Percentiles rank a stretch among this genome's conserved stretches.
These are phyloP conservation scores for Porcisia deanei DNA, from an alignment of 208 protist species.

Conservation along the genomic window DNA sequence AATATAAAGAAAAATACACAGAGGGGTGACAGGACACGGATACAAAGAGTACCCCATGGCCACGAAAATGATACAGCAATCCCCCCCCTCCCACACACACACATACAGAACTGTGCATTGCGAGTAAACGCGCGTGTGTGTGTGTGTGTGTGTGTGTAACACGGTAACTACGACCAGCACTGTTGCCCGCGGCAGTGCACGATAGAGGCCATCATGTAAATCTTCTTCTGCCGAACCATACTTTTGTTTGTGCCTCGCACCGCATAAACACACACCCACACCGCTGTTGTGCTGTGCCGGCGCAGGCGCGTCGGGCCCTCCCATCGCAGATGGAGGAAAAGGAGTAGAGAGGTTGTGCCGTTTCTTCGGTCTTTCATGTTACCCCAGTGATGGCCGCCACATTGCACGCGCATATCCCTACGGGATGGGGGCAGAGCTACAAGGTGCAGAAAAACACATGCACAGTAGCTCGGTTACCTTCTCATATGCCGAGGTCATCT, in stretches of 20 bases:
- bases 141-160: neutral
- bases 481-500: slow-evolving; percentile 46
- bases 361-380: neutral
- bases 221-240: neutral
- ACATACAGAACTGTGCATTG: neutral
- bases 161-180: neutral
- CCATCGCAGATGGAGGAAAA: neutral
- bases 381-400: neutral
- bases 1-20: too few relatives aligned
- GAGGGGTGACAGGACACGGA: too few relatives aligned
- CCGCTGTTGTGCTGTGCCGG: neutral
- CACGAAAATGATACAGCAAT: too few relatives aligned
- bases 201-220: neutral
- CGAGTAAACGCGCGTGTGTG: neutral
- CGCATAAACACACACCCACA: too few relatives aligned
- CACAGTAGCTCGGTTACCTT: neutral
- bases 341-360: neutral
- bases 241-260: neutral
- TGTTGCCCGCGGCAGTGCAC: neutral
- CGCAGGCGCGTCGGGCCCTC: neutral
- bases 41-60: too few relatives aligned
- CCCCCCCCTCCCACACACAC: neutral
- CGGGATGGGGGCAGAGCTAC: neutral
- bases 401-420: neutral
- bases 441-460: neutral